Percentiles rank a stretch among this genome's conserved stretches.
Conservation (phyloP, 2,329 filamentous ascomycete genomes). For the Geosmithia morbida region DNA sequence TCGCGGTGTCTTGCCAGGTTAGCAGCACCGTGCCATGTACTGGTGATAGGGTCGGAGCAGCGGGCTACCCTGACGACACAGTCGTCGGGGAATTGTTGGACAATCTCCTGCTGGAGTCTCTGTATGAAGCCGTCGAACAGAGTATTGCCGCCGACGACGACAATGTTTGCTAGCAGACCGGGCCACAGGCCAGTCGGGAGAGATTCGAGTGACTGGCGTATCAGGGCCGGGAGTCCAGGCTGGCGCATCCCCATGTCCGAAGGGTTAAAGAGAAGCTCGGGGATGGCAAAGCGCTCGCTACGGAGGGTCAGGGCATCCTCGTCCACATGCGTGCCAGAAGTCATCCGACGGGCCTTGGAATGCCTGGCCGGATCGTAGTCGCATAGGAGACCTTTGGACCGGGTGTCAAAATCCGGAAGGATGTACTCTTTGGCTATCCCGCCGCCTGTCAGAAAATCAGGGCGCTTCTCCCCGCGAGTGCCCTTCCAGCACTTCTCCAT, state of each 20-base stretch:
- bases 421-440: constrained; percentile 81
- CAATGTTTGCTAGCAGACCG: constrained; percentile 68
- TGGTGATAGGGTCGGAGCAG: constrained; percentile 59
- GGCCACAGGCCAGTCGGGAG: constrained; percentile 77
- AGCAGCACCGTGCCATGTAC: constrained; percentile 77
- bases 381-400: constrained; percentile 51
- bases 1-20: constrained; percentile 56
- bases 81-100: constrained; percentile 57
- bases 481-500: constrained; percentile 79
- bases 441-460: constrained; percentile 30
- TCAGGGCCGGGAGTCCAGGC: constrained; percentile 67
- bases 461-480: constrained; percentile 42
- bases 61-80: constrained; percentile 62
- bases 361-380: constrained; percentile 60
- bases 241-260: constrained; percentile 75
- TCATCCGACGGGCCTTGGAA: constrained; percentile 31
- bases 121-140: constrained; percentile 70
- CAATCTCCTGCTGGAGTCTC: constrained; percentile 61
- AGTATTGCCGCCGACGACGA: constrained; percentile 79
- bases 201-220: constrained; percentile 61
- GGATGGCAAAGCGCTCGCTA: constrained; percentile 84
- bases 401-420: constrained; percentile 60
- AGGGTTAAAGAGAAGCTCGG: constrained; percentile 80
- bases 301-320: constrained; percentile 79
- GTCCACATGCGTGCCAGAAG: constrained; percentile 22